Percentiles rank a stretch among this genome's conserved stretches.
These are phyloP conservation scores for Boletus edulis DNA, from an alignment of 768 basidiomycete genomes.

Conservation along the genomic window DNA sequence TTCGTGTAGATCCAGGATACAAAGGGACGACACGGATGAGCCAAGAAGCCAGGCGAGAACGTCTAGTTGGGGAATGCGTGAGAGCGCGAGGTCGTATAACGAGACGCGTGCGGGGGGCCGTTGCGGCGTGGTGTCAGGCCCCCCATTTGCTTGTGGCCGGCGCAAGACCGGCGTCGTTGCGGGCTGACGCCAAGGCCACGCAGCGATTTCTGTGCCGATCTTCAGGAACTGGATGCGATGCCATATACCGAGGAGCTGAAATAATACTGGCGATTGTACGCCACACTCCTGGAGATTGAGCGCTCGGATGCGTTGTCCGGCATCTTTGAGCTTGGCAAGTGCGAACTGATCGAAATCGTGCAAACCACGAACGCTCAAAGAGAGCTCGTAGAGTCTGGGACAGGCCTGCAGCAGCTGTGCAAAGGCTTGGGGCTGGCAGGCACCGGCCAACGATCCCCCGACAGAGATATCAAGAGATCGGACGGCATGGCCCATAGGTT, in stretches of 20 bases:
- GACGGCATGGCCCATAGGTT: constrained; percentile 16
- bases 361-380: constrained; percentile 21
- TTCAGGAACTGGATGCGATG: constrained; percentile 37
- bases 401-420: constrained; percentile 25
- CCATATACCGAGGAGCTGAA: constrained; percentile 40
- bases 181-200: constrained; percentile 29
- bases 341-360: constrained; percentile 28
- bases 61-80: constrained; percentile 30
- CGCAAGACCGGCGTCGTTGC: constrained; percentile 12
- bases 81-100: constrained; percentile 42
- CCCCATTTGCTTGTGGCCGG: neutral
- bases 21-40: constrained; percentile 33
- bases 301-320: constrained; percentile 29
- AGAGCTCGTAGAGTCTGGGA: constrained; percentile 35
- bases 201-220: constrained; percentile 37
- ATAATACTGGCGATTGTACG: constrained; percentile 43
- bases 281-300: constrained; percentile 34
- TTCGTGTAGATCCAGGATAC: constrained; percentile 42
- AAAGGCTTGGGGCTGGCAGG: constrained; percentile 11
- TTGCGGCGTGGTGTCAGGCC: neutral
- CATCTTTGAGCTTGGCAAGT: constrained; percentile 25
- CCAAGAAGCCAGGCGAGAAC: constrained; percentile 41
- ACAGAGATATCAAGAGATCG: constrained; percentile 24
- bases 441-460: constrained; percentile 2
- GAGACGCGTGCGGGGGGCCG: constrained; percentile 14